phyloP scores from a whole-genome alignment of 495 filamentous ascomycete genomes.

The Xylaria acuta region DNA sequence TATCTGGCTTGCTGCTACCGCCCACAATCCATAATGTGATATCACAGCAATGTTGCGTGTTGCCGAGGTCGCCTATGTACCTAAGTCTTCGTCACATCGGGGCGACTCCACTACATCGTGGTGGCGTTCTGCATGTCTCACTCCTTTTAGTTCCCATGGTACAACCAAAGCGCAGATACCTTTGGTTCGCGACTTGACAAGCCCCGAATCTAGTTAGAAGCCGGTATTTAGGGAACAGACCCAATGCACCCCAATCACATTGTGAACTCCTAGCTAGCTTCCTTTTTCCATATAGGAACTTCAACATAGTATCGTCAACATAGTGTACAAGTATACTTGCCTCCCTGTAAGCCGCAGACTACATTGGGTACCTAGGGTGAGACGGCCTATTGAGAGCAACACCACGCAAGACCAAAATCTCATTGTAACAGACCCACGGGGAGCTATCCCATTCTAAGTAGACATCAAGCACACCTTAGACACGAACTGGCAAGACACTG shows the following conservation, averaged over 20 bases:
- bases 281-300: not conserved
- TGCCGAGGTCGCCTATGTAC: not conserved
- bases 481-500: not conserved
- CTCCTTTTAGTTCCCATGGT: slow-evolving; percentile 26
- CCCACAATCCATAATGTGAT: not conserved
- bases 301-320: not conserved
- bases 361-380: not conserved
- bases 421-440: not conserved
- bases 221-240: not conserved
- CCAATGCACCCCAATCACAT: slow-evolving; percentile 2
- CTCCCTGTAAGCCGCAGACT: not conserved
- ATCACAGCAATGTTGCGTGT: not conserved
- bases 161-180: not conserved
- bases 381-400: not conserved
- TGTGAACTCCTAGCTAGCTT: not conserved
- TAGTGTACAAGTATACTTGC: not conserved
- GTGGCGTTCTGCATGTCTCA: slow-evolving; percentile 42
- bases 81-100: slow-evolving; percentile 19
- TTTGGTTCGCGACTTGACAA: slow-evolving; percentile 9
- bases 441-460: not conserved
- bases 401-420: not conserved
- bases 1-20: not conserved
- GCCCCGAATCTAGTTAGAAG: not conserved
- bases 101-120: slow-evolving; percentile 37
- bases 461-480: not conserved